These are phyloP conservation scores for Ophiostoma triangulosporum DNA, from an alignment of 2,329 filamentous ascomycete species.

Conservation along the genomic window DNA sequence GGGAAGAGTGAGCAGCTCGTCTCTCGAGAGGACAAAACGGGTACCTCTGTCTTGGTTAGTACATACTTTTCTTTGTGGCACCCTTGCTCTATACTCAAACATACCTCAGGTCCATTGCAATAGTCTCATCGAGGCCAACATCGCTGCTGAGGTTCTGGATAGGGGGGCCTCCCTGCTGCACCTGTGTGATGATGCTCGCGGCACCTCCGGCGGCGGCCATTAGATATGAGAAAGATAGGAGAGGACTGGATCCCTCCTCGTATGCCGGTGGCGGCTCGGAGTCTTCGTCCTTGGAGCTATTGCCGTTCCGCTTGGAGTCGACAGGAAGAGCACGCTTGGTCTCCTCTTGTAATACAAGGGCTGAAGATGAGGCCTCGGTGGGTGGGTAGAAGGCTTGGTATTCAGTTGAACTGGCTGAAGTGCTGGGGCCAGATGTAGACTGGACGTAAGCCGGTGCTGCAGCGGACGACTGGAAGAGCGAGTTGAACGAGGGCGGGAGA, in stretches of 20 bases:
- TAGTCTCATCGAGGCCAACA: slow-evolving; percentile 83
- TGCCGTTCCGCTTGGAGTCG: slow-evolving; percentile 58
- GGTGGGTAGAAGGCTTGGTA: not conserved
- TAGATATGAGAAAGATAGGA: slow-evolving; percentile 85
- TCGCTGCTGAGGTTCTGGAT: slow-evolving; percentile 85
- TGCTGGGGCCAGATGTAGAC: slow-evolving; percentile 23
- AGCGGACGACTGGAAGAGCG: slow-evolving; percentile 33
- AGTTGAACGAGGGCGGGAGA: slow-evolving; percentile 45
- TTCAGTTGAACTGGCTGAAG: not conserved
- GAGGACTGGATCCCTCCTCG: slow-evolving; percentile 83
- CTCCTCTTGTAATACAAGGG: slow-evolving; percentile 40
- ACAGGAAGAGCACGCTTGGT: slow-evolving; percentile 74
- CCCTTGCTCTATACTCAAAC: too few species aligned
- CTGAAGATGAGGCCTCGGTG: not conserved
- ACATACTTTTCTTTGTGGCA: not conserved
- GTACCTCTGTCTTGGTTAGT: slow-evolving; percentile 50
- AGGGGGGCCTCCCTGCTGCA: slow-evolving; percentile 82
- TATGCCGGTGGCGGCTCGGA: slow-evolving; percentile 92
- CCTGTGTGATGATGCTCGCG: slow-evolving; percentile 97
- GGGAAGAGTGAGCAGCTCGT: slow-evolving; percentile 87
- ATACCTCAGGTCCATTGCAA: slow-evolving; percentile 87
- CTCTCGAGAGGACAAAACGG: slow-evolving; percentile 83
- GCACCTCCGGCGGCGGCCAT: slow-evolving; percentile 97
- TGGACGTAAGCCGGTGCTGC: slow-evolving; percentile 44
- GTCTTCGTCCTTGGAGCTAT: slow-evolving; percentile 54